A percentile compares a stretch with the other conserved stretches of the same genome.
These are phyloP conservation scores for Cladobotryum protrusum DNA, from an alignment of 2,329 filamentous ascomycete genomes.

Conservation along the genomic window DNA sequence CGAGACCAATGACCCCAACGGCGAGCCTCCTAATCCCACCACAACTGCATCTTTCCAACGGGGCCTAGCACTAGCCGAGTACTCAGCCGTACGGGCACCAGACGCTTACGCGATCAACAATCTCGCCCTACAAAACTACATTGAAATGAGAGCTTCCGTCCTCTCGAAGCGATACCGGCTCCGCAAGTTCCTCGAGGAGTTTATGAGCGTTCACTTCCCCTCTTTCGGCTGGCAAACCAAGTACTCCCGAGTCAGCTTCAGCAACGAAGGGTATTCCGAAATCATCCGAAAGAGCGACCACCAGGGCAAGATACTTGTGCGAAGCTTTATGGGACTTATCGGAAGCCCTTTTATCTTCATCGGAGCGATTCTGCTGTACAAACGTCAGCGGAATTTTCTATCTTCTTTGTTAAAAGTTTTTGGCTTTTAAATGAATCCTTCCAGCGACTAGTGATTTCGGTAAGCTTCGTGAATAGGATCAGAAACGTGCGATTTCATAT, in stretches of 20 bases:
- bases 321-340: slow-evolving; percentile 33
- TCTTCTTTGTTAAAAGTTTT: neutral
- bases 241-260: slow-evolving; percentile 88
- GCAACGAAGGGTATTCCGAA: slow-evolving; percentile 84
- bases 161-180: slow-evolving; percentile 69
- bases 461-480: too few species aligned
- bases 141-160: slow-evolving; percentile 87
- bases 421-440: neutral
- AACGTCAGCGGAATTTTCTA: slow-evolving; percentile 19
- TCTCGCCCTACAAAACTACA: slow-evolving; percentile 83
- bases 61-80: slow-evolving; percentile 62
- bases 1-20: slow-evolving; percentile 37
- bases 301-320: slow-evolving; percentile 58
- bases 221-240: slow-evolving; percentile 82
- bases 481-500: too few species aligned
- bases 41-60: slow-evolving; percentile 49
- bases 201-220: slow-evolving; percentile 68
- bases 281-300: slow-evolving; percentile 63
- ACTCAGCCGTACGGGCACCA: slow-evolving; percentile 64
- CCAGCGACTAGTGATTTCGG: neutral
- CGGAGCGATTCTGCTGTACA: slow-evolving; percentile 21
- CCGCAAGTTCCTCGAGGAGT: slow-evolving; percentile 83
- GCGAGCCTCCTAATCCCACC: slow-evolving; percentile 26
- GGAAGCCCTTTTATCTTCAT: slow-evolving; percentile 26
- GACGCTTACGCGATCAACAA: slow-evolving; percentile 91